phyloP scores from a whole-genome alignment of 2,329 filamentous ascomycete species.

The Cephalotrichum gorgonifer region DNA sequence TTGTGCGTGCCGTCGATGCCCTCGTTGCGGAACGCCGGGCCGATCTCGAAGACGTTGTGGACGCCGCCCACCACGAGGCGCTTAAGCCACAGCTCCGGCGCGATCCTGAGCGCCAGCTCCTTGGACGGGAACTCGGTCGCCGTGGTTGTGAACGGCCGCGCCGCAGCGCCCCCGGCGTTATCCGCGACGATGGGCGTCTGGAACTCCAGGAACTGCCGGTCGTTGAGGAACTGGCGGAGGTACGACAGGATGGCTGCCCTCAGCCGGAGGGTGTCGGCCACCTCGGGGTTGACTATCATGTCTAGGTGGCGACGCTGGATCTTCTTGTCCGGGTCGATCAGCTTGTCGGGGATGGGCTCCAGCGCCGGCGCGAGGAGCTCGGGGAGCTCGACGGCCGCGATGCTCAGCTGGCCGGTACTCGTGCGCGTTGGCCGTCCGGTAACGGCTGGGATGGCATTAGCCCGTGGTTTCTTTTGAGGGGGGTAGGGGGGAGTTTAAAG shows the following conservation, averaged over 20 bases:
- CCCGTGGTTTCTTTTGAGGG: slow-evolving; percentile 6
- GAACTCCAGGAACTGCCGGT: slow-evolving; percentile 70
- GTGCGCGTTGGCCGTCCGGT: slow-evolving; percentile 62
- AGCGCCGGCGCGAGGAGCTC: slow-evolving; percentile 66
- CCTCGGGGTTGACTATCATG: slow-evolving; percentile 63
- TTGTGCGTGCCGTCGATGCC: slow-evolving; percentile 87
- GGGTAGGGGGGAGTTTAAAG: too few species aligned
- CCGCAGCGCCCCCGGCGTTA: slow-evolving; percentile 76
- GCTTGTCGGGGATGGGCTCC: slow-evolving; percentile 62
- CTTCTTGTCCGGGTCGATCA: slow-evolving; percentile 61
- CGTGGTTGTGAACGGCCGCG: slow-evolving; percentile 73
- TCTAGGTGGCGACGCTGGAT: slow-evolving; percentile 76
- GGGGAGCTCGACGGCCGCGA: slow-evolving; percentile 60
- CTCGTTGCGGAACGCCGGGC: slow-evolving; percentile 87
- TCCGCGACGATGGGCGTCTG: slow-evolving; percentile 81
- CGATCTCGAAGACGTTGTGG: slow-evolving; percentile 85
- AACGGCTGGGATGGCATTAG: slow-evolving; percentile 41
- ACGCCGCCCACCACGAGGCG: slow-evolving; percentile 81
- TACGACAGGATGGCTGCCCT: slow-evolving; percentile 65
- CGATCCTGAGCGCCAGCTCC: slow-evolving; percentile 71
- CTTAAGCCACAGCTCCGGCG: slow-evolving; percentile 93
- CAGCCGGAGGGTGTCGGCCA: slow-evolving; percentile 60
- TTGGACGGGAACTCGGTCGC: slow-evolving; percentile 67
- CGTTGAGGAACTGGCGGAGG: slow-evolving; percentile 64
- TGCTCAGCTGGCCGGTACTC: slow-evolving; percentile 62